phyloP scores from a whole-genome alignment of 2,329 filamentous ascomycete genomes.

The Fusarium anguioides region DNA sequence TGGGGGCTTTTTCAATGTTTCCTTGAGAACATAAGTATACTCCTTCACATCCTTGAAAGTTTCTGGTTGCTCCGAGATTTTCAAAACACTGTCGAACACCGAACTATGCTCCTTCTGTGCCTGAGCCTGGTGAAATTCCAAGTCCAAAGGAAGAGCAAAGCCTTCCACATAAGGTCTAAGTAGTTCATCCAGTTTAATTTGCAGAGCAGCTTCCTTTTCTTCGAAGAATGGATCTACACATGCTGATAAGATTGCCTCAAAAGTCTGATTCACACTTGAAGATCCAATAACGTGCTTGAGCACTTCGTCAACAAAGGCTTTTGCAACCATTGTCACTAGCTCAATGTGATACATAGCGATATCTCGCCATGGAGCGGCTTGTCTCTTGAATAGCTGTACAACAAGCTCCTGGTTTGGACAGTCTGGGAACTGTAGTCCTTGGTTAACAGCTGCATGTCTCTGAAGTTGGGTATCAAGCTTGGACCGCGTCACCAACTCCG shows the following conservation, averaged over 20 bases:
- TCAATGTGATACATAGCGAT: conserved; percentile 53
- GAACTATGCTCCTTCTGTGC: no score
- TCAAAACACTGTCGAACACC: no score
- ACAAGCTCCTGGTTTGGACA: conserved; percentile 51
- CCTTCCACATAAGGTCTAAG: conserved; percentile 52
- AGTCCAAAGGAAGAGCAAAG: conserved; percentile 42
- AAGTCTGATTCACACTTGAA: conserved; percentile 28
- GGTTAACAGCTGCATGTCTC: conserved; percentile 44
- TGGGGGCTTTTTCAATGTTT: no score
- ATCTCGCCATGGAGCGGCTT: conserved; percentile 52
- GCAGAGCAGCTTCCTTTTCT: conserved; percentile 41
- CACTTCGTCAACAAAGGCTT: conserved; percentile 53
- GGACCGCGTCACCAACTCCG: no score
- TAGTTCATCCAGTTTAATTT: conserved; percentile 54
- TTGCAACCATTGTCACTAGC: conserved; percentile 44
- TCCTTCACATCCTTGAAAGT: no score
- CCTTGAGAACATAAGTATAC: no score
- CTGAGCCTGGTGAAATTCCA: conserved; percentile 44
- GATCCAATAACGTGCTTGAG: conserved; percentile 49
- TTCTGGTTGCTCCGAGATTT: no score
- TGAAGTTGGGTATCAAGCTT: not conserved
- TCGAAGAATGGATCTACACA: conserved; percentile 49
- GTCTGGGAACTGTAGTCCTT: conserved; percentile 56
- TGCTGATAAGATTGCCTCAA: conserved; percentile 37
- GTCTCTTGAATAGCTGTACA: conserved; percentile 54